Percentiles rank a stretch among this genome's conserved stretches.
Conservation (phyloP, 305 asterid genomes). For the Solanum aculeatissimum region DNA sequence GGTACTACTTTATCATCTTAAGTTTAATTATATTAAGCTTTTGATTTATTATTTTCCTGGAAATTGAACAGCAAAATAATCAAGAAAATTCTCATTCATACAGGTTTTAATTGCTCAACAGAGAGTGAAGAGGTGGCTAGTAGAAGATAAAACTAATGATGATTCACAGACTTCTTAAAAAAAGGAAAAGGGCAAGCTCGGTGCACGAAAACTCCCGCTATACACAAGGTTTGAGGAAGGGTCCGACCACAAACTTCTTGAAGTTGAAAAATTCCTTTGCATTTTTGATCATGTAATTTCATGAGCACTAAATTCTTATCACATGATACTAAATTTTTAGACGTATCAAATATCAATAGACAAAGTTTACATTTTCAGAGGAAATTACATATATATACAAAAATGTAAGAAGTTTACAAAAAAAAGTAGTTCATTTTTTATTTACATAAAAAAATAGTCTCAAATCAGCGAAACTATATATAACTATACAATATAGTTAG, state of each 20-base stretch:
- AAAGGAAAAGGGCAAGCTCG: no score
- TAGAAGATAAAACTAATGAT: background rate
- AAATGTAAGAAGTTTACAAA: no score
- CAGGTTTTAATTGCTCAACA: slow-evolving; percentile 5
- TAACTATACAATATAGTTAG: no score
- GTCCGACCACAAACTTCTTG: background rate
- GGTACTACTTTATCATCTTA: background rate
- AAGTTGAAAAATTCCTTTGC: background rate
- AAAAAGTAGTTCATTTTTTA: no score
- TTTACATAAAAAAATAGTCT: no score
- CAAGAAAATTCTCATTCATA: background rate
- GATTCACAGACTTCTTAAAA: background rate
- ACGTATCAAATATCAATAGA: background rate
- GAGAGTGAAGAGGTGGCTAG: slow-evolving; percentile 1
- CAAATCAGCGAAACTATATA: no score
- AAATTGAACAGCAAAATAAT: background rate
- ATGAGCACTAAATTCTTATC: background rate
- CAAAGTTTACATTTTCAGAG: background rate
- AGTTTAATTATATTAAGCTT: background rate
- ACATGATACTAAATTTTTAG: background rate
- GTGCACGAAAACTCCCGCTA: no score
- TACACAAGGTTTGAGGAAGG: accelerated
- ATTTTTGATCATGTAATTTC: background rate
- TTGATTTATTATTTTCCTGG: background rate
- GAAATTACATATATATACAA: no score